Base-by-base conservation (phyloP, 208 protist species). In the Crithidia acanthocephali region DNA sequence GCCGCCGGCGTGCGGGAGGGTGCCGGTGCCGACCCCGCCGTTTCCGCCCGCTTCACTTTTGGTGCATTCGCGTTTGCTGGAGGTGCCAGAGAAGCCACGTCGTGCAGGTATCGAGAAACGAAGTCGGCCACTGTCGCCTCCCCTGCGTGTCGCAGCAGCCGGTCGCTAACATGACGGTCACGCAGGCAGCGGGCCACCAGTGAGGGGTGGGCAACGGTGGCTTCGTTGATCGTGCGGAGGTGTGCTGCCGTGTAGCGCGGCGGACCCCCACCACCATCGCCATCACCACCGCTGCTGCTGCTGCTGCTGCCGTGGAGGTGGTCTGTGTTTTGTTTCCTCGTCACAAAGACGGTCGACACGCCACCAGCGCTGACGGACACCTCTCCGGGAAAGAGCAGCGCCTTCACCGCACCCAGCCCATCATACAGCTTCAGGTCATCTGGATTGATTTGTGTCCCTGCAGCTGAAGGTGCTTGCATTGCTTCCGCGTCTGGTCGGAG, bases 151-250 rank as follows among this genome's bases (percentile, higher is more conserved):
- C 82, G 69, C 58, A 87, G 56, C 15, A 92, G 67, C 22, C 78
- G 81, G 25, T 87, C 74, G n/a, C 77, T 76, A 4, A 83, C 83
- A 0, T 44, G 59, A 8, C 85, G 68, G 33, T 91, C 85, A 2
- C 81, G 64, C 53, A 89, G 69, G 35, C 79, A 87, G 6, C 56
- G 81, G 0, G 85, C 68, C 56, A 91, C 79, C 40, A 92, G 57
- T 13, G 72, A 18, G n/a, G 86, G 85, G 68, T 72, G 47, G 5
- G 23, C 48, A 15, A 28, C 9, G 13, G 27, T 40, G 1, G 64
- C 58, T 13, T 66, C 47, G 32, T 28, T 32, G 22, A 78, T 61
- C 37, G 30, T n/a, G 11, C 18, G 28, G 3, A 78, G 48, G 28
- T 78, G 72, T 18, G n/a, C 20, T 0, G 30, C 28, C 0, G 72